phyloP scores from a whole-genome alignment of 73 alveolate genomes.

The Paramecium pentaurelia region DNA sequence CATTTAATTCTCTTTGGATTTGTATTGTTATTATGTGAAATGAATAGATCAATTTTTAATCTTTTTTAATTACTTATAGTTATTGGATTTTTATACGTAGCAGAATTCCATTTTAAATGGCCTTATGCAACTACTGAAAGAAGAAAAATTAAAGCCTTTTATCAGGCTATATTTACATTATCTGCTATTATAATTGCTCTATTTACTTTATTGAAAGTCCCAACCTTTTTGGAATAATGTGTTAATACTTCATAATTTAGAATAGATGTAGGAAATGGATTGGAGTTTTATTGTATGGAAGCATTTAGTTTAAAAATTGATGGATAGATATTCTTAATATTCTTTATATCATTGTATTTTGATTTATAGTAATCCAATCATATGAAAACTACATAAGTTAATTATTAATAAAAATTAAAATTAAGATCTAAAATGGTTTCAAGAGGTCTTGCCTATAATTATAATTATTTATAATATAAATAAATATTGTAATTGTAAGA shows the following conservation, averaged over 20 bases:
- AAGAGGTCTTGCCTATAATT: not conserved
- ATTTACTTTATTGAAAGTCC: constrained; percentile 25
- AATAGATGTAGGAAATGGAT: not conserved
- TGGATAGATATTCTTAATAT: constrained; percentile 10
- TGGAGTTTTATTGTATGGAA: constrained; percentile 21
- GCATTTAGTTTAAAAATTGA: not conserved
- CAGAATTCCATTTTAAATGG: constrained; percentile 33
- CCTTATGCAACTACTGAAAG: not conserved
- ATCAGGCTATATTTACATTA: not conserved
- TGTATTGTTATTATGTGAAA: not conserved
- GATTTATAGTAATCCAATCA: not conserved
- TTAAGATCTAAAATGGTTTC: constrained; percentile 7
- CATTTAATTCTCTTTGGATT: not conserved
- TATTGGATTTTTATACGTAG: not conserved
- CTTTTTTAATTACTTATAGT: not conserved
- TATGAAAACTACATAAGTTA: not conserved
- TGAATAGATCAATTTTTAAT: constrained; percentile 1
- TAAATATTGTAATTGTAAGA: not conserved
- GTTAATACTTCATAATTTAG: not conserved
- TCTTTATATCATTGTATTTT: not conserved
- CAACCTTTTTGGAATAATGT: not conserved
- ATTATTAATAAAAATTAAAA: not conserved
- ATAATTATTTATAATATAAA: not conserved
- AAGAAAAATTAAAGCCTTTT: not conserved
- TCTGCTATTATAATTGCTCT: not conserved